Evolutionary conservation across 495 filamentous ascomycete species (phyloP), one percentile per base, ranked within the genome.

Genomic region (Staphylotrichum longicolle): DNA sequence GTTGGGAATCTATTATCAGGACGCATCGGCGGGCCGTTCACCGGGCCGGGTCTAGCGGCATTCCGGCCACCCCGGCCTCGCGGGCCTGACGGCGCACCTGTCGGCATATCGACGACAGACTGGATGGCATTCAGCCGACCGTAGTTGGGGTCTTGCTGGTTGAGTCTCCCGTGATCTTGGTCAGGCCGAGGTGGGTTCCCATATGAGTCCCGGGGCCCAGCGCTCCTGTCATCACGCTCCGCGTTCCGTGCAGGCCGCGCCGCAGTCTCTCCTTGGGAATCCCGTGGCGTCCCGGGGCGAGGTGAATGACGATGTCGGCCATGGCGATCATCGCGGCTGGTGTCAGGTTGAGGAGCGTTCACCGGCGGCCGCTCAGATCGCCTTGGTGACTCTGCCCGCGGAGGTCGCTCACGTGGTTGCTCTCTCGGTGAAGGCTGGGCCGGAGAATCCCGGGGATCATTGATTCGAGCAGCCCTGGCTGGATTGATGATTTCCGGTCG

Each of bases 81-180:
- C 3, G 91, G 91, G 1, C 90, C 91, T 32, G 85, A 87, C 1
- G 91, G 90, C 48, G 86, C 85, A 7, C 78, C 68, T 5, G 66
- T 20, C 11, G 66, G 66, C 39, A 78, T 68, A 14, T 80, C 77
- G 2, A 74, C 68, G 51, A 78, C 74, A 1, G 83, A 78, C n/a
- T 74, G 73, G 49, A 82, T 79, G 7, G 80, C 72, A 61, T 81
- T 85, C 45, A 87, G 70, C 20, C 84, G 79, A 35, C 84, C 84
- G 64, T 85, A 85, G 59, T 85, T 85, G 5, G 80, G 81, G 70
- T 91, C 88, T 51, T 77, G 77, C 62, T 78, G 76, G 62, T 74
- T 81, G n/a, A 83, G 74, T 55, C 82, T 80, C 56, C 81, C 83
- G 67, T 85, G 84, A 58, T 78, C 83, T 61, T 78, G 71, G 63